Conservation (phyloP, 1,139 yeast genomes). For the Scheffersomyces parashehatae region DNA sequence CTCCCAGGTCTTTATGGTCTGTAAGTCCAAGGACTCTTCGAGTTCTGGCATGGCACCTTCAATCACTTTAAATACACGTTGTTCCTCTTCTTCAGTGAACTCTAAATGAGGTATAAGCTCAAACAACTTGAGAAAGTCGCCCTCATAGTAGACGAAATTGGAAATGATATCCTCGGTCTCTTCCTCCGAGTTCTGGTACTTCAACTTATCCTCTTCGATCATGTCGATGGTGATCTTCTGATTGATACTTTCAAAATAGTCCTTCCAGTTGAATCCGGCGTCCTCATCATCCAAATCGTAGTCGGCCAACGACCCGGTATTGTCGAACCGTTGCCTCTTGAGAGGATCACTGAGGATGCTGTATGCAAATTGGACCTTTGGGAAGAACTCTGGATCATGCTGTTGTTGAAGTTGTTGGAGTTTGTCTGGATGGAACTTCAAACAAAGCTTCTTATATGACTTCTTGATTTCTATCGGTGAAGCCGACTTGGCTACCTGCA, state of each 20-base stretch:
- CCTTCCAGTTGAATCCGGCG: slow-evolving; percentile 61
- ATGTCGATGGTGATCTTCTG: slow-evolving; percentile 70
- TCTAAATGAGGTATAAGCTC: slow-evolving; percentile 80
- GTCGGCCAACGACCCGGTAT: slow-evolving; percentile 66
- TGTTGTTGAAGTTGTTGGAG: slow-evolving; percentile 33
- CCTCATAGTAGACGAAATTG: slow-evolving; percentile 60
- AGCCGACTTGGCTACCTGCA: slow-evolving; percentile 44
- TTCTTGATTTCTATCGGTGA: slow-evolving; percentile 62
- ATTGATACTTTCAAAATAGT: slow-evolving; percentile 58
- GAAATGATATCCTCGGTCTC: slow-evolving; percentile 66
- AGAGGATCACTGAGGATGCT: slow-evolving; percentile 62
- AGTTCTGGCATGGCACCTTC: slow-evolving; percentile 42
- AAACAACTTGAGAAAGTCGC: slow-evolving; percentile 68
- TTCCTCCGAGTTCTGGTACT: slow-evolving; percentile 67
- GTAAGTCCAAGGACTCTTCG: slow-evolving; percentile 23
- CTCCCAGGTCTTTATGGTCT: slow-evolving; percentile 47
- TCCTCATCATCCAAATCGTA: slow-evolving; percentile 28
- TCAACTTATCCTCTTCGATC: slow-evolving; percentile 67
- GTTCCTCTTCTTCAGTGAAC: slow-evolving; percentile 59
- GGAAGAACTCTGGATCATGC: slow-evolving; percentile 44
- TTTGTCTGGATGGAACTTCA: slow-evolving; percentile 81
- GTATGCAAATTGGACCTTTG: slow-evolving; percentile 75
- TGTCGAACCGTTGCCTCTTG: slow-evolving; percentile 61
- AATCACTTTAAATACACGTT: slow-evolving; percentile 56
- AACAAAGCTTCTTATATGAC: slow-evolving; percentile 70